Evolutionary conservation across 805 yeast genomes (phyloP).

Genomic region (Lachancea lanzarotensis): DNA sequence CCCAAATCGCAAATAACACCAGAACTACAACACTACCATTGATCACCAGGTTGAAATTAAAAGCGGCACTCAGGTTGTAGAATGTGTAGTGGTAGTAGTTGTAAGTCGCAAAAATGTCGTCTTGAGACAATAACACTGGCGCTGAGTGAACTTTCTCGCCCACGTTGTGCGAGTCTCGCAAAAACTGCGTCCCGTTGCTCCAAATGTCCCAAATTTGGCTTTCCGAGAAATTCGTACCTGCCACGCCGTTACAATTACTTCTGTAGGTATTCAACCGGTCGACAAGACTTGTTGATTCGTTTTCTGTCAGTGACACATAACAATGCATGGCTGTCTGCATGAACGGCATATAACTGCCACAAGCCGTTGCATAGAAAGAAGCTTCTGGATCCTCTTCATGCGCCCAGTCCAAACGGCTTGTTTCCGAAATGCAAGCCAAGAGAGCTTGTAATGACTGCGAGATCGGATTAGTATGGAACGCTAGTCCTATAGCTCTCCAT

Average conservation of each 20-base stretch:
- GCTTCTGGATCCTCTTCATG: background rate
- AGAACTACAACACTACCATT: constrained; percentile 2
- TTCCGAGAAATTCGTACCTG: background rate
- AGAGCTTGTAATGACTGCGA: constrained; percentile 4
- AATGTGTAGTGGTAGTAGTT: constrained; percentile 4
- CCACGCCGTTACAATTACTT: background rate
- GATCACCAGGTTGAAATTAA: constrained; percentile 6
- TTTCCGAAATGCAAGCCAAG: constrained; percentile 6
- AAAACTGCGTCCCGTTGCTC: constrained; percentile 6
- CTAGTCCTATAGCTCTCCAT: background rate
- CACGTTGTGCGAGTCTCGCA: background rate
- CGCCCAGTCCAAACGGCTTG: constrained; percentile 2
- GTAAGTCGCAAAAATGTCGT: constrained; percentile 2
- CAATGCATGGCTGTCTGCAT: constrained; percentile 10
- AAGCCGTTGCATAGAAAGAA: constrained; percentile 7
- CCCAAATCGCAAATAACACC: background rate
- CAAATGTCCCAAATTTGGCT: background rate
- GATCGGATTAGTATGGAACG: constrained; percentile 5
- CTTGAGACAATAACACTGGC: constrained; percentile 3
- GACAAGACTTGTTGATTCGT: background rate
- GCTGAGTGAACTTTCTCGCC: background rate
- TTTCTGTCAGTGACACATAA: constrained; percentile 5
- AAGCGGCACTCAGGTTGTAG: constrained; percentile 9
- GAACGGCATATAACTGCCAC: constrained; percentile 9
- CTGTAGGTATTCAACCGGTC: constrained; percentile 3